Base-by-base conservation (phyloP, 73 alveolate species). In the Paramecium sonneborni region DNA sequence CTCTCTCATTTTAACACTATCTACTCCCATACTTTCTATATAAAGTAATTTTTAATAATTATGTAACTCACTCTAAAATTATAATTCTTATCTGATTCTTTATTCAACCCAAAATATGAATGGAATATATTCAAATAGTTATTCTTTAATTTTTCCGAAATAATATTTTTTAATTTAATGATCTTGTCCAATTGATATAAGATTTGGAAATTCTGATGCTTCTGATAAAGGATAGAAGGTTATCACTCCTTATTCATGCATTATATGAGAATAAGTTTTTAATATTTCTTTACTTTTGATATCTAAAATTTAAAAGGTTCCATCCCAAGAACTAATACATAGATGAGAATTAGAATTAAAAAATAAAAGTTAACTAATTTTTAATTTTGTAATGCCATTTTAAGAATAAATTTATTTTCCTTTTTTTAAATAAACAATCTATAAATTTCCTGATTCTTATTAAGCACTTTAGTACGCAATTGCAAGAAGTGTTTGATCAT, bases 61-160 rank as follows among this genome's bases (percentile, higher is more conserved):
- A 41, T 43, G 69, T 7, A 79, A 43, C 14, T 38, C 90, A 79
- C 76, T 43, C 9, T 79, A 34, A 28, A 79, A 79, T 79, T 38
- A 10, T 46, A 79, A 24, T 24, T 79, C 90, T 79, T 79, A 23
- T 20, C 76, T 21, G 8, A 79, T 79, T 79, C 90, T 41, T 24
- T 23, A 43, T 23, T 79, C 90, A n/a, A 79, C 90, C 90, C 90
- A 79, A 79, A 38, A 79, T 11, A 79, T 79, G 55, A 41, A 79
- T 3, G 90, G 90, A 39, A 79, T 79, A 23, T 39, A 79, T 23
- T 79, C 90, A 24, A 79, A 79, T 23, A 79, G 28, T 24, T 38
- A 79, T 21, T 79, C 69, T 38, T 44, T 38, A 5, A 46, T 44
- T 37, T 38, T 79, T 21, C 76, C 74, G 15, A 79, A 79, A 44